Evolutionary conservation across 2,329 filamentous ascomycete genomes (phyloP).

Genomic region (Colletotrichum gloeosporioides): DNA sequence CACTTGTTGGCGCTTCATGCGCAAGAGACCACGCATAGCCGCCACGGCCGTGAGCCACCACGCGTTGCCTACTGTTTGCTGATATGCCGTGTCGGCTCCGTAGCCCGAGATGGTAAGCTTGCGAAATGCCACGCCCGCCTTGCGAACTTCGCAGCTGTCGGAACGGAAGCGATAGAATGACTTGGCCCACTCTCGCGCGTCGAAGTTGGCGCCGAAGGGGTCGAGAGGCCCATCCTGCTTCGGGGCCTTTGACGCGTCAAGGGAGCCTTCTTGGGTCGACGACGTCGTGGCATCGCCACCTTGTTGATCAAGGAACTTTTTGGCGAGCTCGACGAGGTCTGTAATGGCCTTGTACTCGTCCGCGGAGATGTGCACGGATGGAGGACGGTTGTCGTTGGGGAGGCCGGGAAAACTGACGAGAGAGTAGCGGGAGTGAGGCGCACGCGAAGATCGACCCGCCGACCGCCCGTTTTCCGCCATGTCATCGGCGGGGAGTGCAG

Average conservation of each 20-base stretch:
- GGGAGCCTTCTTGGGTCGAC: not conserved
- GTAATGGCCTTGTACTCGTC: conserved; percentile 17
- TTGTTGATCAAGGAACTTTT: conserved; percentile 4
- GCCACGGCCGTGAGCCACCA: conserved; percentile 29
- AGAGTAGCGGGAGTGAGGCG: not conserved
- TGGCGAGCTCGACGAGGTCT: conserved; percentile 13
- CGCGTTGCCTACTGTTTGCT: conserved; percentile 17
- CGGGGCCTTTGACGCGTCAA: not conserved
- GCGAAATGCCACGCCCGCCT: conserved; percentile 44
- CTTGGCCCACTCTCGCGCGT: conserved; percentile 43
- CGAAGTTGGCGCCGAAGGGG: conserved; percentile 54
- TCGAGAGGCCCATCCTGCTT: conserved; percentile 39
- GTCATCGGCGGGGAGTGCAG: not conserved
- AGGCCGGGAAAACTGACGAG: conserved; percentile 1
- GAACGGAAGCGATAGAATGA: conserved; percentile 27
- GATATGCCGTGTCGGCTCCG: conserved; percentile 11
- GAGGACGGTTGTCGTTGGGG: not conserved
- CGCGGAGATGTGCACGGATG: conserved; percentile 6
- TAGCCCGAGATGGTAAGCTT: conserved; percentile 43
- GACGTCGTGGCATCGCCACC: not conserved
- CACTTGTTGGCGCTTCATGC: conserved; percentile 31
- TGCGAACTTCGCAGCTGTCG: conserved; percentile 30
- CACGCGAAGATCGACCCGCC: not conserved
- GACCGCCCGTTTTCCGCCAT: not conserved
- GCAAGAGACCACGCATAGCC: not conserved